Percentiles rank a stretch among this genome's conserved stretches.
Evolutionary conservation across 495 filamentous ascomycete species (phyloP).

Genomic region (Viridothelium virens): DNA sequence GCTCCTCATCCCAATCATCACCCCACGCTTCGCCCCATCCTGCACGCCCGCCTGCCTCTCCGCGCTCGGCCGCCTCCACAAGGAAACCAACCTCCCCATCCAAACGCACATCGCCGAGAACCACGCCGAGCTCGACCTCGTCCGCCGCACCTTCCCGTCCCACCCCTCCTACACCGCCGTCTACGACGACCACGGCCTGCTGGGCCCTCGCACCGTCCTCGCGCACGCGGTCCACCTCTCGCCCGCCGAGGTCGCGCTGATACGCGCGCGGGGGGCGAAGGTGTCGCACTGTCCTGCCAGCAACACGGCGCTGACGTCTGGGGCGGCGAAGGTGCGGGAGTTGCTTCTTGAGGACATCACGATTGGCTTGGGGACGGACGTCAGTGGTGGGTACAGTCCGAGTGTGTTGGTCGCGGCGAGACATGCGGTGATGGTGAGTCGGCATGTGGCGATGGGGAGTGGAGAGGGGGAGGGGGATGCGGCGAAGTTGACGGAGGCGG

Average conservation of each 20-base stretch:
- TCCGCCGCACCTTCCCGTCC: conserved; percentile 60
- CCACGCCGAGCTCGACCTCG: conserved; percentile 59
- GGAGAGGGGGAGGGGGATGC: conserved; percentile 35
- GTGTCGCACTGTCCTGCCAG: conserved; percentile 80
- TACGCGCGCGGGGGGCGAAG: conserved; percentile 52
- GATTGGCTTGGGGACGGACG: conserved; percentile 82
- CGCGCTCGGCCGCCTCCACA: conserved; percentile 56
- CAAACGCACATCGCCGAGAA: conserved; percentile 96
- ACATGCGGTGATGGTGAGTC: conserved; percentile 66
- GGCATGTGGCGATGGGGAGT: conserved; percentile 51
- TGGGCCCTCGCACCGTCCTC: conserved; percentile 67
- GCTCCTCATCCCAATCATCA: conserved; percentile 72
- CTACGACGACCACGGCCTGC: conserved; percentile 64
- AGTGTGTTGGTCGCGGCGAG: conserved; percentile 71
- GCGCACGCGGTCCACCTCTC: conserved; percentile 79
- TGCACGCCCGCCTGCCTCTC: conserved; percentile 56
- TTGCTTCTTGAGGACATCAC: conserved; percentile 66
- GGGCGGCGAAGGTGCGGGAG: conserved; percentile 60
- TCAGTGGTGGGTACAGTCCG: conserved; percentile 75
- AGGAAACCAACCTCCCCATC: conserved; percentile 52
- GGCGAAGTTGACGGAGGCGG: conserved; percentile 28
- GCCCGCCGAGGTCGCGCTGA: conserved; percentile 52
- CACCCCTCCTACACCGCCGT: conserved; percentile 60
- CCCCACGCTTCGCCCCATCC: conserved; percentile 79
- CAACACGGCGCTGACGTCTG: conserved; percentile 72